These are phyloP conservation scores for Vitis hybrid DNA, from an alignment of 177 flowering plant genomes.

Conservation along the genomic window DNA sequence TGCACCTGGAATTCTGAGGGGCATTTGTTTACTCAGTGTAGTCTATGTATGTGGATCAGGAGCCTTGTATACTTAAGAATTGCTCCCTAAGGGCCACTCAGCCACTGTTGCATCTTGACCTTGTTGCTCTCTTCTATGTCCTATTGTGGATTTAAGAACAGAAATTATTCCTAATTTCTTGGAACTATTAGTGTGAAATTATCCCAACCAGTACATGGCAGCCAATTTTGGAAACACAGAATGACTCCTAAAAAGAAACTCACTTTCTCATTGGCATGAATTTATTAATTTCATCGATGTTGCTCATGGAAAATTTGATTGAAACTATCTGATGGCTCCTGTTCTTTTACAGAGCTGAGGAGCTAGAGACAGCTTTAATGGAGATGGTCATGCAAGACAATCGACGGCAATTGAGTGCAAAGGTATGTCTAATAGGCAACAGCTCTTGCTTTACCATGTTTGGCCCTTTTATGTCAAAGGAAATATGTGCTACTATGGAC, in stretches of 20 bases:
- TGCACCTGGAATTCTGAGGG: too few relatives aligned
- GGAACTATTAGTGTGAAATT: too few relatives aligned
- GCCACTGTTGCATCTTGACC: too few relatives aligned
- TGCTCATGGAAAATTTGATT: background rate
- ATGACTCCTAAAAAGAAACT: background rate
- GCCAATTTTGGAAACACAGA: background rate
- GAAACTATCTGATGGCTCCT: conserved; percentile 7
- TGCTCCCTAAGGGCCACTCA: too few relatives aligned
- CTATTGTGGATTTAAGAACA: too few relatives aligned
- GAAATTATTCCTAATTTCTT: too few relatives aligned
- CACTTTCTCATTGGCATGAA: conserved; percentile 1
- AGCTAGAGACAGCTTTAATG: conserved; percentile 93
- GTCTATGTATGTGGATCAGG: too few relatives aligned
- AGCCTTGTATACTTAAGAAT: too few relatives aligned
- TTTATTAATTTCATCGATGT: background rate
- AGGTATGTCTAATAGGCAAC: conserved; percentile 38
- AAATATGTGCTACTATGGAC: background rate
- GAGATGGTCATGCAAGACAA: conserved; percentile 97
- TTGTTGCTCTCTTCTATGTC: too few relatives aligned
- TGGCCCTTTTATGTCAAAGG: background rate
- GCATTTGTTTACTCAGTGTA: too few relatives aligned
- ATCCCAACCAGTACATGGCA: background rate
- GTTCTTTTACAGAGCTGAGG: conserved; percentile 76
- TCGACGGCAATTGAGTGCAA: conserved; percentile 81
- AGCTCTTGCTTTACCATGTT: background rate